Evolutionary conservation across 331 rosid genomes (phyloP).

Genomic region (Rosa hybrid): DNA sequence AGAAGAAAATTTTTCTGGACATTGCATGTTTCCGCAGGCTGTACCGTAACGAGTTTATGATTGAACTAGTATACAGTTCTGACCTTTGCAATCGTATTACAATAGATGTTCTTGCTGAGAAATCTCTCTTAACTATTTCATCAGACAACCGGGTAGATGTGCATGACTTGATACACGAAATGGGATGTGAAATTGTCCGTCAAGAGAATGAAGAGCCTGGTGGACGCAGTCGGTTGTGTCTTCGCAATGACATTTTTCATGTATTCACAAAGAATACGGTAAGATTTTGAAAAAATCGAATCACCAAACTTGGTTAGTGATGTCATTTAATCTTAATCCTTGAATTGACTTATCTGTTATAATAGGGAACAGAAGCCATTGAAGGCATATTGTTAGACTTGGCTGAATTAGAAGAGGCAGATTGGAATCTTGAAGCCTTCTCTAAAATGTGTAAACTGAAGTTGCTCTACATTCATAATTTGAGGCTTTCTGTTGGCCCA

Average conservation of each 20-base stretch:
- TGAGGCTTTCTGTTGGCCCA: neutral
- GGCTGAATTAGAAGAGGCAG: neutral
- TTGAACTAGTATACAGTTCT: neutral
- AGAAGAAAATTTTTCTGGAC: conserved; percentile 10
- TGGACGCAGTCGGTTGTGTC: neutral
- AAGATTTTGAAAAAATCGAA: neutral
- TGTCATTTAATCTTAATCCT: neutral
- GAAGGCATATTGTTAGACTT: neutral
- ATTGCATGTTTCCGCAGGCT: conserved; percentile 1
- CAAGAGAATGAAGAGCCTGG: neutral
- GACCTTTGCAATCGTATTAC: neutral
- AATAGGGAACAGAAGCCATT: neutral
- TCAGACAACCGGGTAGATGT: neutral
- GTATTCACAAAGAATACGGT: neutral
- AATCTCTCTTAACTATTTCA: conserved; percentile 1
- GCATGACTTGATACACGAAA: conserved; percentile 16
- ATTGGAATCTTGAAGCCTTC: neutral
- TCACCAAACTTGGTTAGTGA: neutral
- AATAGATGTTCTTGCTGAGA: conserved; percentile 12
- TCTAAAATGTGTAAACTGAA: neutral
- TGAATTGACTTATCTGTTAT: neutral
- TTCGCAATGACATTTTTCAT: neutral
- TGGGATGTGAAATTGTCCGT: conserved; percentile 15
- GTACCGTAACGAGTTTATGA: neutral
- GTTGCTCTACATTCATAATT: neutral